Evolutionary conservation across 495 filamentous ascomycete species (phyloP).

Genomic region (Thermochaetoides thermophila): DNA sequence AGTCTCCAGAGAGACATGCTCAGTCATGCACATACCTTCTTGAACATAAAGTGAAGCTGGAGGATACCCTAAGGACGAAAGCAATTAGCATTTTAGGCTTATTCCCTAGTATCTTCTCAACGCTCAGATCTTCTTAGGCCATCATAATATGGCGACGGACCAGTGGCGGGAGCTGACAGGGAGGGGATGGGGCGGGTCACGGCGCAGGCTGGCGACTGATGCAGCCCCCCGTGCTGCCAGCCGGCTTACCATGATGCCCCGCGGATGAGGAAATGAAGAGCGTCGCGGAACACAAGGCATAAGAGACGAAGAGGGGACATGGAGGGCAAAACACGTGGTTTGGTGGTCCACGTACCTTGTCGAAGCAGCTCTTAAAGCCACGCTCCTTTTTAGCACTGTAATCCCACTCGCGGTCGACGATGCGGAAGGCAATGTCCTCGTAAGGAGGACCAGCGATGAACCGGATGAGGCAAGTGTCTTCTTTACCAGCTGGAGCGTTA

Average conservation of each 20-base stretch:
- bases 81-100: too few relatives aligned
- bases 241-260: too few relatives aligned
- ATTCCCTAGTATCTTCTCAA: too few relatives aligned
- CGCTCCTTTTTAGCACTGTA: constrained; percentile 91
- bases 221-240: constrained; percentile 1
- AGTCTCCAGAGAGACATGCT: too few relatives aligned
- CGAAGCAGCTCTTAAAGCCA: constrained; percentile 91
- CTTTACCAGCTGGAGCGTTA: constrained; percentile 88
- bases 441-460: constrained; percentile 95
- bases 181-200: constrained; percentile 3
- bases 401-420: constrained; percentile 99
- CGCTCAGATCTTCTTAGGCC: too few relatives aligned
- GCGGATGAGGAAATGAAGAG: too few relatives aligned
- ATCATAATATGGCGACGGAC: too few relatives aligned
- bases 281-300: too few relatives aligned
- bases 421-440: constrained; percentile 92
- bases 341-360: constrained; percentile 54
- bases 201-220: constrained; percentile 4
- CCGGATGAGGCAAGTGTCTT: constrained; percentile 91
- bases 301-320: too few relatives aligned
- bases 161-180: constrained; percentile 4
- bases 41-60: constrained; percentile 96
- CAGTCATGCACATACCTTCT: constrained; percentile 48
- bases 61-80: constrained; percentile 83
- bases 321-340: constrained; percentile 7